A percentile compares a stretch with the other conserved stretches of the same genome.
These are phyloP conservation scores for Suillus placidus DNA, from an alignment of 768 basidiomycete species.

Conservation along the genomic window DNA sequence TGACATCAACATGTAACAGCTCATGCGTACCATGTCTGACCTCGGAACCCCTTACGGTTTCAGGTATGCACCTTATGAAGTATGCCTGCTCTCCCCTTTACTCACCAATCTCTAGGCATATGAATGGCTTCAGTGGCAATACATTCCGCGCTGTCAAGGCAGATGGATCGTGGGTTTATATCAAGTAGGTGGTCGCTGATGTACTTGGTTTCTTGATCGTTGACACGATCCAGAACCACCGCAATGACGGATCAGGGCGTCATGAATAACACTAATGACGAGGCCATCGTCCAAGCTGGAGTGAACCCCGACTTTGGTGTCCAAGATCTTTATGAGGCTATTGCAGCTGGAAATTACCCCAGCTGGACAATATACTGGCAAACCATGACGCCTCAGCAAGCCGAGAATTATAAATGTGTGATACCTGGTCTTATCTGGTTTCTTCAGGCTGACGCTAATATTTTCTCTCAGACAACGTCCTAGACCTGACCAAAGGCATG, in stretches of 20 bases:
- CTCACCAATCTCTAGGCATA: constrained; percentile 30
- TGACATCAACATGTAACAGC: constrained; percentile 22
- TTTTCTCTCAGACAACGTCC: constrained; percentile 45
- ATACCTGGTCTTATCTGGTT: not conserved
- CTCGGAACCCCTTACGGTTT: constrained; percentile 57
- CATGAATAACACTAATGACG: constrained; percentile 40
- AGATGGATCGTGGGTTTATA: constrained; percentile 54
- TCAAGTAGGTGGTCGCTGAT: constrained; percentile 42
- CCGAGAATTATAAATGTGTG: constrained; percentile 46
- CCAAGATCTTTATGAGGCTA: constrained; percentile 57
- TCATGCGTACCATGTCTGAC: constrained; percentile 56
- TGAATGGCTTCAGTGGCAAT: constrained; percentile 56
- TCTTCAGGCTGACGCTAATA: not conserved
- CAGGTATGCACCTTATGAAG: constrained; percentile 19
- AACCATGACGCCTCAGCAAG: constrained; percentile 53
- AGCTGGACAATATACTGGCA: constrained; percentile 63
- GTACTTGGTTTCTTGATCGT: not conserved
- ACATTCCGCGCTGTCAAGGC: constrained; percentile 47
- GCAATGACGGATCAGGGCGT: constrained; percentile 40
- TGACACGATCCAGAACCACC: constrained; percentile 22
- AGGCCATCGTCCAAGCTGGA: constrained; percentile 41
- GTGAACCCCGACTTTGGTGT: constrained; percentile 54
- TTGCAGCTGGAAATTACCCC: constrained; percentile 54
- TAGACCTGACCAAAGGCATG: constrained; percentile 51
- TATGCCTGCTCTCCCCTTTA: not conserved